Evolutionary conservation across 2,329 filamentous ascomycete species (phyloP), one percentile per base, ranked within the genome.

Genomic region (Alternaria brassicicola): DNA sequence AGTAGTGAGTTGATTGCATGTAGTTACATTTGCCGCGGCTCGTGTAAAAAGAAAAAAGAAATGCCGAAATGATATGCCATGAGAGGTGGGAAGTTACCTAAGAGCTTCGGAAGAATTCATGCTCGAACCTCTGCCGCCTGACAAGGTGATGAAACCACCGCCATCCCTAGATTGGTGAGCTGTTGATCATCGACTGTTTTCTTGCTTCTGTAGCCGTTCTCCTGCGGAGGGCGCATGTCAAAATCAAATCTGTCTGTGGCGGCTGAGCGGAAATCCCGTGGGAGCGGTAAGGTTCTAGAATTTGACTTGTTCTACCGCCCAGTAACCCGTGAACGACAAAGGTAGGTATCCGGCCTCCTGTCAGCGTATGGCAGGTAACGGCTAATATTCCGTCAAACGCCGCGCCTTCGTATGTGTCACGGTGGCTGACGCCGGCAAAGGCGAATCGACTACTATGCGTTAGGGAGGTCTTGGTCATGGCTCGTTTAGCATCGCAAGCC

Each of bases 401-500:
- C 42, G 31, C 23, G 42, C 52, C 42, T 39, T 54, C 31, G 42
- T 23, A 19, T 54, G 19, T n/a, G 42, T 12, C 15, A 39, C 25
- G 15, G 25, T 45, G 43, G 48, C 48, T 52, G 36, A 46, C 52
- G 43, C 42, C 26, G 28, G 26, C 48, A 36, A 45, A 33, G 53
- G 33, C 30, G 17, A 36, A 50, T n/a, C 38, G 42, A 35, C 55
- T 47, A 9, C 25, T 52, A 39, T 23, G 28, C 43, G 50, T 57
- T 54, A 48, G 55, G 6, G 26, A 15, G 13, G 19, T 15, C 13
- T 26, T 43, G 36, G 43, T 26, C 21, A 41, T 35, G 41, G 41
- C 41, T 36, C n/a, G 23, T 41, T 53, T 53, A 30, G 55, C 49
- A 53, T 42, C 28, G 21, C 25, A 26, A 6, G 39, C 50, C 30